phyloP scores from a whole-genome alignment of 2,329 filamentous ascomycete genomes.

The Ilyonectria robusta region DNA sequence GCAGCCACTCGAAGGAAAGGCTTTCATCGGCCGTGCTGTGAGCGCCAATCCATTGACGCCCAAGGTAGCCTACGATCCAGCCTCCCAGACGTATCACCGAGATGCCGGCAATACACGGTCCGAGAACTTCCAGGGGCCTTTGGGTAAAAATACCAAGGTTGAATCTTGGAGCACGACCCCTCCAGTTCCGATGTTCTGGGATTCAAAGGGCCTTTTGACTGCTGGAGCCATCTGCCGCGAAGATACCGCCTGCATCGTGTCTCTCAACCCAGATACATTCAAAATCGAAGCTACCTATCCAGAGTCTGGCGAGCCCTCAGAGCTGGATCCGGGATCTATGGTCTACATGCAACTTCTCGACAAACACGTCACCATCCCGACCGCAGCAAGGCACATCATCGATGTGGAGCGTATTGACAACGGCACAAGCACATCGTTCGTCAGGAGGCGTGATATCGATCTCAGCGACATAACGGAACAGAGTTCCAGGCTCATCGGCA shows the following conservation, averaged over 20 bases:
- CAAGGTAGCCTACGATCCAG: no score
- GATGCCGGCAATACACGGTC: background rate
- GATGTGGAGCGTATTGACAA: background rate
- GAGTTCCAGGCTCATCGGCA: background rate
- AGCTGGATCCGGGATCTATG: no score
- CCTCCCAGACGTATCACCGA: background rate
- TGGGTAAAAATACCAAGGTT: background rate
- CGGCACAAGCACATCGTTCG: background rate
- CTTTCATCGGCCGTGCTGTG: no score
- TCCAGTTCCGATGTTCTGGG: no score
- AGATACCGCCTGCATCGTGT: background rate
- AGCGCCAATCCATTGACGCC: no score
- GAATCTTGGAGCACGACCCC: no score
- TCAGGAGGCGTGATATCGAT: background rate
- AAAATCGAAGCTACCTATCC: no score
- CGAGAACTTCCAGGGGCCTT: background rate
- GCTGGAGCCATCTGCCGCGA: no score
- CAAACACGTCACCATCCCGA: background rate
- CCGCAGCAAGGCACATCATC: background rate
- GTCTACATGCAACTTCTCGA: background rate
- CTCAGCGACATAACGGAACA: background rate
- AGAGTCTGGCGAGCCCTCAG: no score
- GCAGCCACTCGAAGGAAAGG: no score
- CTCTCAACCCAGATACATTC: background rate
- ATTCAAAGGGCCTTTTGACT: no score